A percentile compares a stretch with the other conserved stretches of the same genome.
These are phyloP conservation scores for Pythium diclinum DNA, from an alignment of 352 stramenopile genomes.

Conservation along the genomic window DNA sequence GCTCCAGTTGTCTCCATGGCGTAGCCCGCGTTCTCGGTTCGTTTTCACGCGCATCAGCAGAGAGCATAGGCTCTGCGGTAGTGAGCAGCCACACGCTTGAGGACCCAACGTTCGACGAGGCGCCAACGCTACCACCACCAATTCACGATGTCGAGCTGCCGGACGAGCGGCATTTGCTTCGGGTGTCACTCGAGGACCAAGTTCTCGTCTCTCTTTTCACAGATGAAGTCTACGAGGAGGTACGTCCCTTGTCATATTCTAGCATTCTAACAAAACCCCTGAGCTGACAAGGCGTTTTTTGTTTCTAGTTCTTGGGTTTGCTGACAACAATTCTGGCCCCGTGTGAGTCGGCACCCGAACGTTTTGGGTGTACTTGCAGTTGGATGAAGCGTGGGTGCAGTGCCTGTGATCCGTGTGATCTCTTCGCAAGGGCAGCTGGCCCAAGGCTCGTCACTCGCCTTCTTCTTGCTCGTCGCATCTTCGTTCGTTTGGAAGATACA, in stretches of 20 bases:
- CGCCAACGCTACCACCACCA: neutral
- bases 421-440: conserved; percentile 12
- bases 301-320: conserved; percentile 8
- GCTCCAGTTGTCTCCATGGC: conserved; percentile 4
- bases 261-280: too few species aligned
- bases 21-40: conserved; percentile 13
- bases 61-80: neutral
- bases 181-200: conserved; percentile 3
- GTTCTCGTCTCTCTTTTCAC: conserved; percentile 14
- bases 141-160: neutral
- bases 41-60: conserved; percentile 12
- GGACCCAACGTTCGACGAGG: neutral
- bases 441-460: conserved; percentile 8
- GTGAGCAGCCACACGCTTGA: neutral
- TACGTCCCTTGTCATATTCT: neutral
- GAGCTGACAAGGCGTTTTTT: neutral
- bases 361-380: conserved; percentile 18
- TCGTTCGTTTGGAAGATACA: conserved; percentile 4
- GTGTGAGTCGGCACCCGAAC: conserved; percentile 8
- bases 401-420: conserved; percentile 19
- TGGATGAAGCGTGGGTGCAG: conserved; percentile 1
- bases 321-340: conserved; percentile 6
- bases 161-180: conserved; percentile 6
- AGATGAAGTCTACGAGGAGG: conserved; percentile 26
- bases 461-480: conserved; percentile 10